A percentile compares a stretch with the other conserved stretches of the same genome.
These are phyloP conservation scores for Pseudodiploospora longispora DNA, from an alignment of 2,329 filamentous ascomycete genomes.

Conservation along the genomic window DNA sequence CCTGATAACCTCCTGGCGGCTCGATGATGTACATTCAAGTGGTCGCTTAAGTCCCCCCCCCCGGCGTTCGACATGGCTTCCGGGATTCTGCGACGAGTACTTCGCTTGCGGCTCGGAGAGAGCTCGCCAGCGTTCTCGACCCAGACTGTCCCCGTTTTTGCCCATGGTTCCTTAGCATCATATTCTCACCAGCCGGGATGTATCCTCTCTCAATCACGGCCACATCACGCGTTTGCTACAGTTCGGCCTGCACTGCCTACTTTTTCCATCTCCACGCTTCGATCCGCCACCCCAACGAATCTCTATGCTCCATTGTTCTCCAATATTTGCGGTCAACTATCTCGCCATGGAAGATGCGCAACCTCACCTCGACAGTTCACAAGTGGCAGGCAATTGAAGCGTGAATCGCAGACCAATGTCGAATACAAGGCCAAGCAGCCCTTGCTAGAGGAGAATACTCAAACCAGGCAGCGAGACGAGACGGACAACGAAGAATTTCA, in stretches of 20 bases:
- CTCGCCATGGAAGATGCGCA: slow-evolving; percentile 5
- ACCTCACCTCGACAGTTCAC: not conserved
- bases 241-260: not conserved
- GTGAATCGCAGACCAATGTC: slow-evolving; percentile 14
- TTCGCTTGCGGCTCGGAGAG: slow-evolving; percentile 39
- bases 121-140: slow-evolving; percentile 15
- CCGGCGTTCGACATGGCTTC: slow-evolving; percentile 33
- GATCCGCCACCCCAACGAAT: not conserved
- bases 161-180: slow-evolving; percentile 15
- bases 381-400: not conserved
- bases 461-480: slow-evolving; percentile 21
- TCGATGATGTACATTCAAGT: slow-evolving; percentile 23
- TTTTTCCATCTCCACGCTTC: slow-evolving; percentile 4
- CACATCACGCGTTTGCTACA: not conserved
- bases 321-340: slow-evolving; percentile 1
- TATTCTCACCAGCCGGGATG: not conserved
- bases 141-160: slow-evolving; percentile 14
- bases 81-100: slow-evolving; percentile 40
- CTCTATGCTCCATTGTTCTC: no score
- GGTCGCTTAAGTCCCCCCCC: slow-evolving; percentile 14
- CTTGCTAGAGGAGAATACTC: slow-evolving; percentile 15
- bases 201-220: not conserved
- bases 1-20: slow-evolving; percentile 6
- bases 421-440: slow-evolving; percentile 28
- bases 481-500: slow-evolving; percentile 39